These are phyloP conservation scores for Mucor racemosus DNA, from an alignment of 371 early-diverging fungal species.

Conservation along the genomic window DNA sequence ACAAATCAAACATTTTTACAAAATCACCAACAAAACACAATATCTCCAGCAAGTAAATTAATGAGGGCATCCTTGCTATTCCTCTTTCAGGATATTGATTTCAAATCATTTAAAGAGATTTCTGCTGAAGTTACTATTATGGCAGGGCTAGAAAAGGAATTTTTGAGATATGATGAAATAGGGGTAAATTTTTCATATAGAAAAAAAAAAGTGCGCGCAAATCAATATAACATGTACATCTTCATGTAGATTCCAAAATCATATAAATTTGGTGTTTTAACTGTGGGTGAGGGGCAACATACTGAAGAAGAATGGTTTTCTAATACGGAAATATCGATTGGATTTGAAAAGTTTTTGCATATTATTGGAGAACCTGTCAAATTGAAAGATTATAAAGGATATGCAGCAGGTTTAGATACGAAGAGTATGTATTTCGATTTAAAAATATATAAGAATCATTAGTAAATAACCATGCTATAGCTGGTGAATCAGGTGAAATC, in stretches of 20 bases:
- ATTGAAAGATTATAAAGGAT: conserved; percentile 78
- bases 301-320: conserved; percentile 81
- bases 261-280: conserved; percentile 83
- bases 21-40: not conserved
- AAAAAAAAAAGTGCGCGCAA: conserved; percentile 24
- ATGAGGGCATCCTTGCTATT: conserved; percentile 21
- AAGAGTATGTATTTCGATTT: conserved; percentile 53
- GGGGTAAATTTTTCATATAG: conserved; percentile 36
- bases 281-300: conserved; percentile 69
- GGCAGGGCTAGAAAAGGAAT: conserved; percentile 60
- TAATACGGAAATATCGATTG: conserved; percentile 62
- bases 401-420: conserved; percentile 83
- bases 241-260: conserved; percentile 57
- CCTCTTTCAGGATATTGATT: conserved; percentile 24
- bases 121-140: conserved; percentile 43
- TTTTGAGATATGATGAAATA: conserved; percentile 59
- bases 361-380: conserved; percentile 75
- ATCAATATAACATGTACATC: not conserved
- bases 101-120: conserved; percentile 34
- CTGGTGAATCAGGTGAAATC: conserved; percentile 75
- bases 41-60: not conserved
- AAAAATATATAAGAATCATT: too few relatives aligned
- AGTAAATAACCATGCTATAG: conserved; percentile 14
- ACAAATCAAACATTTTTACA: not conserved
- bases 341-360: conserved; percentile 67